Evolutionary conservation across 1,284 basidiomycete species (phyloP), one percentile per base, ranked within the genome.

Genomic region (Puccinia triticina): DNA sequence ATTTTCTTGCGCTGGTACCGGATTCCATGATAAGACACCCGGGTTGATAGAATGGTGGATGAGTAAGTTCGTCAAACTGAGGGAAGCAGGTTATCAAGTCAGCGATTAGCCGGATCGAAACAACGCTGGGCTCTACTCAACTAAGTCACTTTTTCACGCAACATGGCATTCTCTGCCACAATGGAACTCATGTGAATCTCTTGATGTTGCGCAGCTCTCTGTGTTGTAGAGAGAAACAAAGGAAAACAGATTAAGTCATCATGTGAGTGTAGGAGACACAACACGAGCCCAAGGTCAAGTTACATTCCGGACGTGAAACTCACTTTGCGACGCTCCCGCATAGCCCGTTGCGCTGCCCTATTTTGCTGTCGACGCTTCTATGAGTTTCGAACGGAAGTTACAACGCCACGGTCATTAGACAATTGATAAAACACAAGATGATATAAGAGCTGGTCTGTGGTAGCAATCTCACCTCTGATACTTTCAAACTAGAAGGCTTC

Each of bases 191-290:
- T 78, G 61, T 78, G 76, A 26, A 78, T 32, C 50, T 78, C 76
- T 61, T 78, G 76, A 67, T 78, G 59, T 16, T 78, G 76, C 43
- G 76, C 76, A 18, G 76, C 76, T 69, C 76, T 67, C 76, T 78
- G 21, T 46, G 23, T 34, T 29, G 50, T 40, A 12, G 29, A 48
- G 23, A 40, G 46, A 12, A 57, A 37, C 29, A 55, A 37, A 26
- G 46, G 8, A 12, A 50, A 32, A 29, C 32, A 50, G n/a, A 67
- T 67, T 67, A 67, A 67, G 21, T 29, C 40, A 43, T 43, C 40
- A 43, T 43, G 12, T 43, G 40, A 43, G 40, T 4, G 40, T 7
- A 43, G 40, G 12, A 43, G 40, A 12, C 40, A 43, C 40, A 43
- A 43, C 40, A 4, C 16, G 61, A 8, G 61, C 12, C 18, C 32